These are phyloP conservation scores for Backusella morwellensis DNA, from an alignment of 192 early-diverging fungal genomes.

Conservation along the genomic window DNA sequence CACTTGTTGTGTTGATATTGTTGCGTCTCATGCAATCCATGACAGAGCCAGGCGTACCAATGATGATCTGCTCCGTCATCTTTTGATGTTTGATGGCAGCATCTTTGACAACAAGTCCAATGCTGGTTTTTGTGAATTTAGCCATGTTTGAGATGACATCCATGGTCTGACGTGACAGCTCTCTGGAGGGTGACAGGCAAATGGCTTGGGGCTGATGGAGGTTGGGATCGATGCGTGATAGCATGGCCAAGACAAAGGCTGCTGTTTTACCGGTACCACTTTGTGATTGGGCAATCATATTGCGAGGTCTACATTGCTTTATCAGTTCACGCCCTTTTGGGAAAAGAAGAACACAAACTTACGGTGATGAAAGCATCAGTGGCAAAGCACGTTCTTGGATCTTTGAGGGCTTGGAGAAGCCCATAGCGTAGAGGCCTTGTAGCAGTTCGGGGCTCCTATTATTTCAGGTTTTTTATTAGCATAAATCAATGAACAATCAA, in stretches of 20 bases:
- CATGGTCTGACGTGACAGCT: conserved; percentile 93
- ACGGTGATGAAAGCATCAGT: conserved; percentile 79
- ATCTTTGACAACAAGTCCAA: conserved; percentile 78
- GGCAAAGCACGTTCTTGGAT: conserved; percentile 96
- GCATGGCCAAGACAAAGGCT: conserved; percentile 90
- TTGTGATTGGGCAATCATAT: conserved; percentile 98
- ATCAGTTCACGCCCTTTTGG: too few relatives aligned
- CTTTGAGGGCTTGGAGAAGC: conserved; percentile 89
- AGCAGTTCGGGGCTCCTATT: conserved; percentile 69
- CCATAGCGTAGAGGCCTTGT: conserved; percentile 93
- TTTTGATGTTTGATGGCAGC: conserved; percentile 1
- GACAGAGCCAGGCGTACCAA: conserved; percentile 95
- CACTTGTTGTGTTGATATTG: conserved; percentile 52
- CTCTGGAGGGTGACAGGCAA: conserved; percentile 88
- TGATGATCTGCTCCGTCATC: conserved; percentile 77
- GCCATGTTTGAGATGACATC: conserved; percentile 88
- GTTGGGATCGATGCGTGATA: conserved; percentile 73
- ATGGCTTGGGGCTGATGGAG: conserved; percentile 51
- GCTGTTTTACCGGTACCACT: conserved; percentile 95
- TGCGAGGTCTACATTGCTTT: conserved; percentile 54
- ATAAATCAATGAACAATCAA: background rate
- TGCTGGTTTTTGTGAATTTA: conserved; percentile 79
- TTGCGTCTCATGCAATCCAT: conserved; percentile 66
- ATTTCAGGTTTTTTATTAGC: background rate
- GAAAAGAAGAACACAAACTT: conserved; percentile 1